phyloP scores from a whole-genome alignment of 176 grass and related monocot genomes.

The Bonia amplexicaulis region DNA sequence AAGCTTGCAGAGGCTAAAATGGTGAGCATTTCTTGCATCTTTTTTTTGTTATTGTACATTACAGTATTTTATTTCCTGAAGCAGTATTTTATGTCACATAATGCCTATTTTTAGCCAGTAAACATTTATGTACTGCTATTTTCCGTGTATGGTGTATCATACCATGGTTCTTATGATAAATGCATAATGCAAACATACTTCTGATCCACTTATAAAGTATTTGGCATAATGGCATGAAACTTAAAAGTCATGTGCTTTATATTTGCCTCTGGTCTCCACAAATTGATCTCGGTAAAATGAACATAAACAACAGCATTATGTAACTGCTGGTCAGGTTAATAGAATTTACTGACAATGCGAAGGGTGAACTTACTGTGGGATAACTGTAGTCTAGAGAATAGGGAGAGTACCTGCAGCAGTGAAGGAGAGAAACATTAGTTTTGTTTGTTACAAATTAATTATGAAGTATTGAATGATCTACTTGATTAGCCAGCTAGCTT shows the following conservation, averaged over 20 bases:
- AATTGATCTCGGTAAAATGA: neutral
- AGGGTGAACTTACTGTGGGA: constrained; percentile 54
- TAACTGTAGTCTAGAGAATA: constrained; percentile 73
- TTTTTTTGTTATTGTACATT: constrained; percentile 1
- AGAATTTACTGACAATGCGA: neutral
- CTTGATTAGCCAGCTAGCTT: neutral
- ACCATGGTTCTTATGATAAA: neutral
- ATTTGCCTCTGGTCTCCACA: neutral
- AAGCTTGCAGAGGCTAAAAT: constrained; percentile 15
- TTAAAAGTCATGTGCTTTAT: neutral
- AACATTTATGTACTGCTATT: neutral
- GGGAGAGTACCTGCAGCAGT: constrained; percentile 67
- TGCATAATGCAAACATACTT: neutral
- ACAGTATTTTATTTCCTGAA: neutral
- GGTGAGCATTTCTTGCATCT: neutral
- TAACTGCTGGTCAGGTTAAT: neutral
- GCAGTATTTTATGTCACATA: neutral
- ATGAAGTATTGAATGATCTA: neutral
- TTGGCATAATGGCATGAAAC: neutral
- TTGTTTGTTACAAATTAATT: neutral
- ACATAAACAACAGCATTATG: neutral
- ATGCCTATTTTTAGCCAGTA: neutral
- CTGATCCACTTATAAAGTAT: neutral
- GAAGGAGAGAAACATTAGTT: constrained; percentile 19
- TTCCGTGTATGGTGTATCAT: neutral